Evolutionary conservation across 176 grass and related monocot species (phyloP), one percentile per base, ranked within the genome.

Genomic region (Tuctoria greenei): DNA sequence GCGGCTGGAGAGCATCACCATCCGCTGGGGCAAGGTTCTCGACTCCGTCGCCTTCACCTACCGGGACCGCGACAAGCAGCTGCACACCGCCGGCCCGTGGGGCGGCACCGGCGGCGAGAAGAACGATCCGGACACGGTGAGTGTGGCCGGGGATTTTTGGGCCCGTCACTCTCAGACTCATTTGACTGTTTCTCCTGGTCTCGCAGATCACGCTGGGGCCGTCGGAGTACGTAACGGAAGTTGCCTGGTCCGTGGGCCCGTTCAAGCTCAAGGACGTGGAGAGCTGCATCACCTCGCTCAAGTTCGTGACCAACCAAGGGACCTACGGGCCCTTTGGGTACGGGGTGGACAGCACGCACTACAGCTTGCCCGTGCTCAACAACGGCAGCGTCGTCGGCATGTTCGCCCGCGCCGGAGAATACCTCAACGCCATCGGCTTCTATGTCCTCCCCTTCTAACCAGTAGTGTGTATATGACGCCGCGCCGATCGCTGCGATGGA

Each of bases 391-490:
- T 70, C 27, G 77, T 61, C 26, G 66, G 66, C 10, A 70, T 80
- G 66, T 80, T 80, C 41, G 77, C n/a, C 24, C 79, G 70, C 4
- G 79, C 79, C 12, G 70, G 79, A 1, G 61, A 66, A 0, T 74
- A 44, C 60, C 46, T 82, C 36, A 24, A 82, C 24, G 70, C 79
- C 61, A 45, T 86, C 41, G 72, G 85, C 44, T 77, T 82, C 73
- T 87, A 82, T 21, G 42, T 87, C 35, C 51, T 36, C 41, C 74
- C 55, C 1, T 64, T 64, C 61, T 64, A 3, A 38, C 31, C 3
- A 31, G 31, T 2, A 31, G 31, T 31, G 2, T 31, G 31, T 31
- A 1, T 31, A 31, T 31, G 31, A 31, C 31, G 31, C 31, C 31
- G 31, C 31, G 31, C 31, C 31, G 31, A 1, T 31, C 31, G 31